Conservation (phyloP, 768 basidiomycete genomes). For the Phanerochaete carnosa region DNA sequence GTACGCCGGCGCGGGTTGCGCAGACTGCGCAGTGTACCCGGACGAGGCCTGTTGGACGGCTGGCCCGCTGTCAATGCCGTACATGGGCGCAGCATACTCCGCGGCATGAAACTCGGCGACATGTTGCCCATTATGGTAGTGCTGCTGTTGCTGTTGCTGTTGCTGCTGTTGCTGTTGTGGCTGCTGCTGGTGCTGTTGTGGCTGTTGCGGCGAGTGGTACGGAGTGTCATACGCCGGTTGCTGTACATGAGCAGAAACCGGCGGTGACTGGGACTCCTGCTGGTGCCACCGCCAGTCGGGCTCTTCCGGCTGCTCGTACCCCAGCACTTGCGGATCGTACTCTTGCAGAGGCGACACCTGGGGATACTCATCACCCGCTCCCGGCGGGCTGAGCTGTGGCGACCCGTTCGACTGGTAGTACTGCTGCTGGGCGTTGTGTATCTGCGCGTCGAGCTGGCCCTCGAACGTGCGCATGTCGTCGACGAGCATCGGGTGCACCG, state of each 20-base stretch:
- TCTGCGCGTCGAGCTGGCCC: slow-evolving; percentile 26
- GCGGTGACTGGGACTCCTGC: neutral
- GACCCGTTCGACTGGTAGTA: slow-evolving; percentile 5
- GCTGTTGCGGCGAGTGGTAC: neutral
- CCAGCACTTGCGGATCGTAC: neutral
- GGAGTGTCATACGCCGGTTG: slow-evolving; percentile 17
- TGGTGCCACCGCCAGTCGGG: neutral
- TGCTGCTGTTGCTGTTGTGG: neutral
- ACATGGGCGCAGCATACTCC: slow-evolving; percentile 5
- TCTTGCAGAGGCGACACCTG: slow-evolving; percentile 1
- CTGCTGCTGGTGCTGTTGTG: neutral
- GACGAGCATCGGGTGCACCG: slow-evolving; percentile 29
- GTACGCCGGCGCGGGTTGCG: neutral
- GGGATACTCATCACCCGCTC: neutral
- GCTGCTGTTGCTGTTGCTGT: neutral
- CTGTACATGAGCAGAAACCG: neutral
- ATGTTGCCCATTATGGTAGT: neutral
- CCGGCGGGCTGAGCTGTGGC: neutral
- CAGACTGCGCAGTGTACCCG: neutral
- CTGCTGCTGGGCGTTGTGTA: slow-evolving; percentile 15
- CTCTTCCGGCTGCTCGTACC: slow-evolving; percentile 5
- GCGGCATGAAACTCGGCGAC: neutral
- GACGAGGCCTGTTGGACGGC: neutral
- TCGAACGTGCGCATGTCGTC: slow-evolving; percentile 30
- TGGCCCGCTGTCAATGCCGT: neutral